Conservation (phyloP, 768 basidiomycete genomes). For the Pleurotus salmoneostramineus region DNA sequence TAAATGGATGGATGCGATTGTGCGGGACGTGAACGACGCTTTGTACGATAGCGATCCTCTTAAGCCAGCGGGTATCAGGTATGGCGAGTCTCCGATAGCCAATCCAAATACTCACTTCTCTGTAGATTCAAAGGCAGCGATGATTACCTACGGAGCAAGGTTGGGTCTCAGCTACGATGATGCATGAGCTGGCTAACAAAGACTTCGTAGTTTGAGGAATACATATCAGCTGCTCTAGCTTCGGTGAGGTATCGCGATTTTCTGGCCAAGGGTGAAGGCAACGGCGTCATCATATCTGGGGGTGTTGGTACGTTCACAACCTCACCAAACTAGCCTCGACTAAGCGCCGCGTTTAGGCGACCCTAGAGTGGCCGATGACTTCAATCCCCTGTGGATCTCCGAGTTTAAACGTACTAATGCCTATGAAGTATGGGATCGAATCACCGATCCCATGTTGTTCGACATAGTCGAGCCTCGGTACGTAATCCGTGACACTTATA, state of each 20-base stretch:
- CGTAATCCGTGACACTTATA: slow-evolving; percentile 12
- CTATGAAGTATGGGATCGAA: slow-evolving; percentile 84
- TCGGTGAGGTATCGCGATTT: slow-evolving; percentile 91
- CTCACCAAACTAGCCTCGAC: background rate
- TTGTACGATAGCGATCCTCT: slow-evolving; percentile 68
- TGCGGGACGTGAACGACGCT: slow-evolving; percentile 78
- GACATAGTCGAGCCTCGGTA: slow-evolving; percentile 94
- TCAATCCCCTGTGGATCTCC: slow-evolving; percentile 83
- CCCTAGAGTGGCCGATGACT: slow-evolving; percentile 65
- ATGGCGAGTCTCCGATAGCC: slow-evolving; percentile 20
- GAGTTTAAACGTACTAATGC: slow-evolving; percentile 89
- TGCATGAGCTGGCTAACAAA: background rate
- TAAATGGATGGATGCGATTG: slow-evolving; percentile 97
- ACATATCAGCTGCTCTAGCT: slow-evolving; percentile 83
- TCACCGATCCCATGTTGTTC: slow-evolving; percentile 90
- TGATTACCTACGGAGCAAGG: slow-evolving; percentile 89
- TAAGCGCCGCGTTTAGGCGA: slow-evolving; percentile 37
- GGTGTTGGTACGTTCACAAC: slow-evolving; percentile 40
- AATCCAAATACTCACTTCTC: background rate
- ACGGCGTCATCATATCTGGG: slow-evolving; percentile 65
- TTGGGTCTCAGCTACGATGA: background rate
- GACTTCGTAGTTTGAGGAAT: slow-evolving; percentile 78
- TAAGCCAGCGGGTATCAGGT: slow-evolving; percentile 61
- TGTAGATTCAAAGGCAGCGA: slow-evolving; percentile 91
- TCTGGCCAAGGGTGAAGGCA: slow-evolving; percentile 59